Evolutionary conservation across 2,329 filamentous ascomycete species (phyloP), one percentile per base, ranked within the genome.

Genomic region (Pseudocercospora fijiensis): DNA sequence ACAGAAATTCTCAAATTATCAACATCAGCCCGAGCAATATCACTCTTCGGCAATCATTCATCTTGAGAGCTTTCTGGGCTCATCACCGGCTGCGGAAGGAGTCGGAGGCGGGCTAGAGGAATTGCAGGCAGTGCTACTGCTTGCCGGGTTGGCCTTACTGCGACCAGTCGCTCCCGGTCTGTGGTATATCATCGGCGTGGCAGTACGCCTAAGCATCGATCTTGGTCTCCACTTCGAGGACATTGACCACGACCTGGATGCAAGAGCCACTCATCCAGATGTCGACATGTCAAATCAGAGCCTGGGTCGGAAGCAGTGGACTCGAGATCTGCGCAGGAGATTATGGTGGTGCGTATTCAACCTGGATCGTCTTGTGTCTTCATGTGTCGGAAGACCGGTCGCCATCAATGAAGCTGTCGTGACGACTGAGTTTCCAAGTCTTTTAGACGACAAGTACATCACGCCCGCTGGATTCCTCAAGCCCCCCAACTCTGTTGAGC

Each of bases 311-410:
- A 85, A 91, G 62, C 87, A 96, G 76, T 97, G 92, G 84, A 84
- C 92, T 43, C 87, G 94, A 59, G 95, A 98, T 76, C 84, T 96
- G 67, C 87, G 92, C 58, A 85, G 94, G 62, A 86, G 94, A 30
- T 82, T 98, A 13, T 98, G 93, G 92, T 98, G 95, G 94, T 96
- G 92, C 78, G 93, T 93, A 1, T 98, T 98, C 78, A 94, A 70
- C 43, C 61, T 98, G 61, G 94, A 98, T 77, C 86, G 94, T n/a
- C 86, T 98, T 4, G 94, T 98, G 57, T 95, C 92, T 73, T 93
- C 92, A 22, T 97, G 93, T 71, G 94, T 98, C 26, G 94, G 94
- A 41, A 84, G 94, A 61, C 95, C 94, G 6, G 96, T 97, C 73
- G 93, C 94, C 28, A 92, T 98, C 67, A 93, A 90, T n/a, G 95